Base-by-base conservation (phyloP, 2,329 filamentous ascomycete genomes). In the Penicillium sp. region DNA sequence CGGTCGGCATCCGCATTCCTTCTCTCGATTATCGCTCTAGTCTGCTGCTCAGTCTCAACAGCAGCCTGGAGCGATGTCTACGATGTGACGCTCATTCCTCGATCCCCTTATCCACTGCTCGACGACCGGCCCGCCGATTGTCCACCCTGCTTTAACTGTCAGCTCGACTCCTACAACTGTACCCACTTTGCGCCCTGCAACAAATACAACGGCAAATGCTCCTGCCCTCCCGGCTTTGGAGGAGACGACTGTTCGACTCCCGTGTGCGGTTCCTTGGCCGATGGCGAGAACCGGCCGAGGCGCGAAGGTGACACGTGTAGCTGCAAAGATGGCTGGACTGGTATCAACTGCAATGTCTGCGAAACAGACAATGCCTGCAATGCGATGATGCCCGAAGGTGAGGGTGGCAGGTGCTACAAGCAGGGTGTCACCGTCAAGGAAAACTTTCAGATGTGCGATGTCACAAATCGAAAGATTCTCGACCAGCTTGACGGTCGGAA, bases 301-400 rank as follows among this genome's bases (percentile, higher is more conserved):
- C 86, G 95, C 71, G 80, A 86, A 54, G 87, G 86, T 62, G 83
- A 87, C 58, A 80, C 82, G 41, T 99, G 95, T 78, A 81, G 92
- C 43, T 99, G 95, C 76, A 89, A 93, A 71, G 90, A 96, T 39
- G 95, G 95, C 56, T 99, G 95, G 95, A 86, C 86, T 41, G 95
- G 95, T 63, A 94, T 99, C 79, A 99, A 99, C 81, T 99, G 95
- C 85, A 99, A 95, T 70, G 91, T 99, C 57, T 99, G 95, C 78
- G 87, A 89, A 60, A 87, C 87, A 4, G 84, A 98, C 73, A 81
- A 89, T 66, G 93, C 90, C 16, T 99, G 95, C 72, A 87, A 95
- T 73, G 88, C 91, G 36, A 81, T 99, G 77, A 96, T 96, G 88
- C 91, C 91, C 4, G 87, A 89, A 14, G 85, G 85, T 3, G 85